Evolutionary conservation across 2,329 filamentous ascomycete species (phyloP), one percentile per base, ranked within the genome.

Genomic region (Diaporthe velutina): DNA sequence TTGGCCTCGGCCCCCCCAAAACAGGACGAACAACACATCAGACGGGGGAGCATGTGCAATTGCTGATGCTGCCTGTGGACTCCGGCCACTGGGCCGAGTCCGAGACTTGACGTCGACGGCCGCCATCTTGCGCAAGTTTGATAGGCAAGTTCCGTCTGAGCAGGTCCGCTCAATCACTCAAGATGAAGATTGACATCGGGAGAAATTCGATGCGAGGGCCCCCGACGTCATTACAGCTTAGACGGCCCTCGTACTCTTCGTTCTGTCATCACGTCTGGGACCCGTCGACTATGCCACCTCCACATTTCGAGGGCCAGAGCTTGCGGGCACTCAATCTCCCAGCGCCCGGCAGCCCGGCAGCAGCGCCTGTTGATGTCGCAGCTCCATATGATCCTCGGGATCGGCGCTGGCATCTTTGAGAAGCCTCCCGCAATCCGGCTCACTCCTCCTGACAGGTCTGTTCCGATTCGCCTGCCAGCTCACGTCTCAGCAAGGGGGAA

Each of bases 131-230:
- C 28, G 40, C 40, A 17, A 19, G 64, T 52, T 67, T 50, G 45
- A 52, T 28, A 52, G 64, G 64, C 64, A 67, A 52, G 45, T 67
- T 67, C 64, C 64, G 48, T 38, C 45, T 38, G 61, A 38, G 28
- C 30, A 25, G 30, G 48, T 28, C 5, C n/a, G 45, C 22, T 54
- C 64, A 52, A 52, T 40, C 64, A 54, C 35, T 30, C 64, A 68
- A 68, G 45, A 68, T 68, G 64, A 68, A 68, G 64, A 68, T 68
- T 40, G 48, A 54, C 64, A 68, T 38, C 48, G 64, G n/a, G 64
- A 68, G 64, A 68, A 35, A 68, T 68, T 68, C 64, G 64, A 68
- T 68, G 64, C 64, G 48, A 68, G 48, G 30, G 33, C 48, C 17
- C 13, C 17, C 64, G 64, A 68, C 64, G 64, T 54, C 64, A 68